Conservation (phyloP, 208 protist species). For the Trypanosoma melophagium region DNA sequence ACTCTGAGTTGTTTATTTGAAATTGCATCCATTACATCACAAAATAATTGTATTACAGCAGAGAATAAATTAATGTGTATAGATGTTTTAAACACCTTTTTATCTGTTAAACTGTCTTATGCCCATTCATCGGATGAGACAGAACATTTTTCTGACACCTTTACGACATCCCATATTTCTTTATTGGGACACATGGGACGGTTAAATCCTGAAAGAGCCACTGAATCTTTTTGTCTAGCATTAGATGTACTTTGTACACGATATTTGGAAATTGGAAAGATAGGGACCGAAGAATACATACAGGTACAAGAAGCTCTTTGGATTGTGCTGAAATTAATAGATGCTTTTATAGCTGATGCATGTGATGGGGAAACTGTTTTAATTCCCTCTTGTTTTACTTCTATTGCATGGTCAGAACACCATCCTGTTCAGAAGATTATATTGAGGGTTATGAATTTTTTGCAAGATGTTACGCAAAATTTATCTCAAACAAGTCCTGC, state of each 20-base stretch:
- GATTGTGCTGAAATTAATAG: conserved; percentile 55
- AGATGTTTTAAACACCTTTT: conserved; percentile 25
- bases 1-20: conserved; percentile 38
- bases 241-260: conserved; percentile 12
- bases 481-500: conserved; percentile 44
- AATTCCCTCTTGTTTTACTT: conserved; percentile 69
- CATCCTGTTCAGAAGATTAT: conserved; percentile 34
- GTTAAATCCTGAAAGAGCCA: conserved; percentile 22
- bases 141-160: conserved; percentile 57
- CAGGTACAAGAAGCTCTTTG: conserved; percentile 59
- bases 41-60: no score
- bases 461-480: conserved; percentile 8
- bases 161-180: conserved; percentile 66
- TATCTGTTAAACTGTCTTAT: conserved; percentile 18
- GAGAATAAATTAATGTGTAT: not conserved
- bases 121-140: conserved; percentile 35
- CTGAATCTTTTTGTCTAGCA: conserved; percentile 11
- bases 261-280: not conserved
- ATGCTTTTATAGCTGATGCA: conserved; percentile 65
- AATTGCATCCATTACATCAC: conserved; percentile 1
- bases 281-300: not conserved
- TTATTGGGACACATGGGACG: conserved; percentile 67
- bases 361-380: conserved; percentile 69
- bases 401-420: conserved; percentile 17
- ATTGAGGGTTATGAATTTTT: conserved; percentile 12